Base-by-base conservation (phyloP, 2,329 filamentous ascomycete species). In the Gliomastix tumulicola region DNA sequence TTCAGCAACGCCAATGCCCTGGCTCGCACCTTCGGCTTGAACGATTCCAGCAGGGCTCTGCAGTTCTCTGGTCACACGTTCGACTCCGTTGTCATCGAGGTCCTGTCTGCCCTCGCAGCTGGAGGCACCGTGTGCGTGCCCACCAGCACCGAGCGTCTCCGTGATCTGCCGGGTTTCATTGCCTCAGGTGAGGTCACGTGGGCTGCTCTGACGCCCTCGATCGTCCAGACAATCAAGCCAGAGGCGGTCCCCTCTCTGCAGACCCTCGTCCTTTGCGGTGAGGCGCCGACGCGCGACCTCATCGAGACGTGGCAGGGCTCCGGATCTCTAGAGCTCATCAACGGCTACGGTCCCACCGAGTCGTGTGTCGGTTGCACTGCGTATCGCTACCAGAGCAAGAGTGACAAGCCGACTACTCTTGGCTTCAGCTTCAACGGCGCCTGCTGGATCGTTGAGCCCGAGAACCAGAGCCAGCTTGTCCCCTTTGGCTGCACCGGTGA, bases 61-160 rank as follows among this genome's bases (percentile, higher is more conserved):
- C 57, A 60, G 17, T 46, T 46, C 23, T 36, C 40, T 15, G 35
- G 35, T 11, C 21, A 34, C 15, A 66, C 63, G 1, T 75, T 74
- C 32, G 70, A 76, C 39, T 62, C 63, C 2, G 64, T 60, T 28
- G 49, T 75, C 11, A 33, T 38, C 2, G 48, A 52, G 19, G 46
- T 51, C 6, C 21, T 51, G 19, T 47, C 42, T 1, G 38, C 48
- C 0, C 43, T 53, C 5, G 27, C 42, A 9, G 33, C 37, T 7
- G 50, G 48, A 2, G 49, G 42, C 2, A 43, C 40, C 2, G 37
- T 51, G 7, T 53, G 50, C 18, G 41, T 48, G 4, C 48, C 49
- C 0, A 39, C 43, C 3, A 41, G 46, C 12, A 32, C 37, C 5
- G 41, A 50, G 4, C 30, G 44, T 2, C 39, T 47, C 32, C 42